These are phyloP conservation scores for Zymoseptoria pseudotritici DNA, from an alignment of 2,329 filamentous ascomycete species.

Conservation along the genomic window DNA sequence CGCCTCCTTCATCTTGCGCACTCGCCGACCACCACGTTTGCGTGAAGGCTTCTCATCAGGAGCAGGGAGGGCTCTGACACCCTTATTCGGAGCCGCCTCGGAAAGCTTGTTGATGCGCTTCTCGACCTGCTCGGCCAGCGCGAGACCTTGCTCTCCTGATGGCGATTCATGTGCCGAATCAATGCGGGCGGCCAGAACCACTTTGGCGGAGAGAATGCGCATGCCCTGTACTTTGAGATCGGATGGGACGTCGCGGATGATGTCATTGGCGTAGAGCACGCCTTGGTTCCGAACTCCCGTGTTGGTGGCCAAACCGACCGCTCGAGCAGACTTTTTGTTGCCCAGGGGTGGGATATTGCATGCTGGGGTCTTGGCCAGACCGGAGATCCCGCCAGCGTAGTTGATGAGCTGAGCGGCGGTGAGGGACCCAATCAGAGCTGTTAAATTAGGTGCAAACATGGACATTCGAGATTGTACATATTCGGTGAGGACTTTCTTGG, in stretches of 20 bases:
- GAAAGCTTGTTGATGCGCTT: constrained; percentile 87
- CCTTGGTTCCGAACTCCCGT: constrained; percentile 85
- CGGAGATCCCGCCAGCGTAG: constrained; percentile 78
- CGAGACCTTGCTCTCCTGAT: constrained; percentile 75
- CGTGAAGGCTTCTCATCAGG: constrained; percentile 92
- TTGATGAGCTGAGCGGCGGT: constrained; percentile 96
- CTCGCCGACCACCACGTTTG: constrained; percentile 84
- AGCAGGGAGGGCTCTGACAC: constrained; percentile 74
- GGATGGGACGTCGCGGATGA: constrained; percentile 75
- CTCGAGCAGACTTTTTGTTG: constrained; percentile 73
- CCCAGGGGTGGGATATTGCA: constrained; percentile 90
- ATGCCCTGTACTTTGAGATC: constrained; percentile 90
- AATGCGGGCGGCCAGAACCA: constrained; percentile 85
- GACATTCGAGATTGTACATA: constrained; percentile 98
- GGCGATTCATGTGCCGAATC: constrained; percentile 76
- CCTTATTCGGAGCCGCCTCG: constrained; percentile 84
- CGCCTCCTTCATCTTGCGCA: constrained; percentile 91
- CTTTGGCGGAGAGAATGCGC: constrained; percentile 87
- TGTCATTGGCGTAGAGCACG: constrained; percentile 83
- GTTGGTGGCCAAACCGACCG: constrained; percentile 78
- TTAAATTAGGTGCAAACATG: constrained; percentile 89
- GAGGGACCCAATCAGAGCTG: constrained; percentile 79
- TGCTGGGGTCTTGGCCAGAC: constrained; percentile 82
- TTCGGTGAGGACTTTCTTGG: constrained; percentile 78
- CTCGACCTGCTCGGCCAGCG: constrained; percentile 73